Conservation (phyloP, 306 rosid genomes). For the Begonia peltatifolia region DNA sequence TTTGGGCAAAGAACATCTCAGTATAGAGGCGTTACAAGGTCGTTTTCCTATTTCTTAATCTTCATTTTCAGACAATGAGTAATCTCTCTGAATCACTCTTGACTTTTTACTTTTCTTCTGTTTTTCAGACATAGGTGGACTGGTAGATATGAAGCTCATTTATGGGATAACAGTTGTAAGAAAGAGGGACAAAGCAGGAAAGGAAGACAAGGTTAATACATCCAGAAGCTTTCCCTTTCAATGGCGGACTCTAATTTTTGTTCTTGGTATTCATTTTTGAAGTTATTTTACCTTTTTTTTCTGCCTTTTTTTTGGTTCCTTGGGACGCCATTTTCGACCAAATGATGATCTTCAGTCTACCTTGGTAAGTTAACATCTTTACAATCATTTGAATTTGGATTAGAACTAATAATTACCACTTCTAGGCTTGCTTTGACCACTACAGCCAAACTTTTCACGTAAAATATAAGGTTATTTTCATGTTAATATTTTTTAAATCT, state of each 20-base stretch:
- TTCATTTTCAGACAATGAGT: neutral
- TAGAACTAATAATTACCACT: too few relatives aligned
- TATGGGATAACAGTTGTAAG: slow-evolving; percentile 90
- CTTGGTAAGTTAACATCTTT: slow-evolving; percentile 42
- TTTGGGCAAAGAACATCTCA: slow-evolving; percentile 94
- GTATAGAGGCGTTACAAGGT: slow-evolving; percentile 92
- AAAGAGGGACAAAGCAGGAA: slow-evolving; percentile 94
- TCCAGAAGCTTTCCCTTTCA: neutral
- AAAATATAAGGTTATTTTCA: slow-evolving; percentile 1
- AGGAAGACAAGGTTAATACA: slow-evolving; percentile 76
- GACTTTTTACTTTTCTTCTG: slow-evolving; percentile 8
- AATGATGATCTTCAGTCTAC: slow-evolving; percentile 47
- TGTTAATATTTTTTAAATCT: slow-evolving; percentile 11
- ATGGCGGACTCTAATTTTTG: neutral
- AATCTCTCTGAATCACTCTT: neutral
- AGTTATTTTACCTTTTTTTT: slow-evolving; percentile 8
- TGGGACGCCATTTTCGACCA: slow-evolving; percentile 20
- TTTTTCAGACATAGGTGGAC: slow-evolving; percentile 82
- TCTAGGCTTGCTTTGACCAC: too few relatives aligned
- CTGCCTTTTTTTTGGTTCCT: slow-evolving; percentile 2
- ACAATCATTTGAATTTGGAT: neutral
- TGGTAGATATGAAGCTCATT: slow-evolving; percentile 92
- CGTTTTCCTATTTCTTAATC: slow-evolving; percentile 1
- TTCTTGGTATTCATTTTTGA: neutral
- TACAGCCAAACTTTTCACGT: too few relatives aligned